A percentile compares a stretch with the other conserved stretches of the same genome.
phyloP scores from a whole-genome alignment of 176 grass and related monocot species.

The Rhynchospora breviuscula region DNA sequence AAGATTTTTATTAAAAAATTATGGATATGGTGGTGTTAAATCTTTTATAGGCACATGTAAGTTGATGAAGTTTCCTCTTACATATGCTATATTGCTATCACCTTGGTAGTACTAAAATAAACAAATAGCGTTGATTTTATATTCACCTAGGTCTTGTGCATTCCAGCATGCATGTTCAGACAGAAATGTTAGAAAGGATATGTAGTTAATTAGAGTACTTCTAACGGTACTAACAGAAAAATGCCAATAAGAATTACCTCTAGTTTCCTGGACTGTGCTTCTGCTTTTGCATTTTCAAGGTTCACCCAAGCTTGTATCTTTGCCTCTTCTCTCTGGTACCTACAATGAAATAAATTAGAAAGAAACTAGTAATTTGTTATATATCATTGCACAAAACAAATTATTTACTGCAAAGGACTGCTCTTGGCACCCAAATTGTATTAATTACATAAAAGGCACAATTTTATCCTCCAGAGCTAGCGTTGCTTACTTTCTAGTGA shows the following conservation, averaged over 20 bases:
- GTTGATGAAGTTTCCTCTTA: not conserved
- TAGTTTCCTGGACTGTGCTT: conserved; percentile 94
- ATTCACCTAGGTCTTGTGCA: not conserved
- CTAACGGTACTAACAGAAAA: not conserved
- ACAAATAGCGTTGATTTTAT: not conserved
- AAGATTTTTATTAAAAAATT: not conserved
- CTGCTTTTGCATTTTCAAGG: conserved; percentile 87
- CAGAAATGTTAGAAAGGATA: not conserved
- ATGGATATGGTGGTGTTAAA: not conserved
- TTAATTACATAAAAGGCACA: not conserved
- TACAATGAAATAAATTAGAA: conserved; percentile 19
- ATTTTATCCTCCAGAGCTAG: not conserved
- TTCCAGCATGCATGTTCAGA: not conserved
- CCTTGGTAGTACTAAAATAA: not conserved
- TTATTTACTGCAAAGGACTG: not conserved
- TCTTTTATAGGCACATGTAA: not conserved
- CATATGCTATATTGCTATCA: not conserved
- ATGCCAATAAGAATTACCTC: conserved; percentile 42
- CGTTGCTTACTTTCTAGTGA: not conserved
- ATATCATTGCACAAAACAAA: not conserved
- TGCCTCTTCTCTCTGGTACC: conserved; percentile 96
- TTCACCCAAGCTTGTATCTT: conserved; percentile 96
- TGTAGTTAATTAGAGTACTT: not conserved
- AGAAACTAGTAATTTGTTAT: not conserved
- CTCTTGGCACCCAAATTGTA: not conserved